Evolutionary conservation across 2,329 filamentous ascomycete genomes (phyloP).

Genomic region (Cladophialophora carrionii): DNA sequence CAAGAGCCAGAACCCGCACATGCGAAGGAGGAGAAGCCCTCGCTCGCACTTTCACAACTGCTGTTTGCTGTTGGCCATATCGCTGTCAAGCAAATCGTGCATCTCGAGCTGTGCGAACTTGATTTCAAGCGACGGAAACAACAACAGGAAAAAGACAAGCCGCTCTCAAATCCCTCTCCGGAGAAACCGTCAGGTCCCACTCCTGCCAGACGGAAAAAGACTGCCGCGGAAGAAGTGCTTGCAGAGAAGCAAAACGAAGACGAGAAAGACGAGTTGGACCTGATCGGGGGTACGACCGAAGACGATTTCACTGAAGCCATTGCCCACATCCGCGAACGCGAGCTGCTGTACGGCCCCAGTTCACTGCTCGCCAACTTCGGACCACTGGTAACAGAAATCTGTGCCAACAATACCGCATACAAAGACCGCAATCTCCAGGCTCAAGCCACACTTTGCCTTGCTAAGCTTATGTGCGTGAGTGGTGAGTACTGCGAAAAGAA

Average conservation of each 20-base stretch:
- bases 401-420: conserved; percentile 91
- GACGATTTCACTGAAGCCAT: conserved; percentile 91
- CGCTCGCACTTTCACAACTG: conserved; percentile 81
- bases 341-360: conserved; percentile 78
- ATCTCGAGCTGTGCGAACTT: conserved; percentile 93
- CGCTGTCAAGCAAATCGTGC: conserved; percentile 98
- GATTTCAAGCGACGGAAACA: conserved; percentile 97
- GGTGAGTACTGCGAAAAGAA: conserved; percentile 95
- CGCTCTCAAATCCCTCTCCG: conserved; percentile 39
- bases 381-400: conserved; percentile 88
- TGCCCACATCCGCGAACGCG: conserved; percentile 79
- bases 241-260: conserved; percentile 57
- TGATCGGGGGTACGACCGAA: conserved; percentile 95
- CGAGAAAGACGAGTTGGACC: conserved; percentile 86
- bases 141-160: conserved; percentile 73
- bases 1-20: conserved; percentile 42
- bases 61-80: conserved; percentile 95
- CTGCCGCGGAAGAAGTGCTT: conserved; percentile 46
- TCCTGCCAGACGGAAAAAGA: conserved; percentile 54
- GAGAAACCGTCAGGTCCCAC: conserved; percentile 44
- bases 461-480: conserved; percentile 98
- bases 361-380: conserved; percentile 90
- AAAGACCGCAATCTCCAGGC: conserved; percentile 87
- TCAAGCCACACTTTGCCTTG: conserved; percentile 88
- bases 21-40: conserved; percentile 63